phyloP scores from a whole-genome alignment of 768 basidiomycete genomes.

The Phaeotremella fagi region DNA sequence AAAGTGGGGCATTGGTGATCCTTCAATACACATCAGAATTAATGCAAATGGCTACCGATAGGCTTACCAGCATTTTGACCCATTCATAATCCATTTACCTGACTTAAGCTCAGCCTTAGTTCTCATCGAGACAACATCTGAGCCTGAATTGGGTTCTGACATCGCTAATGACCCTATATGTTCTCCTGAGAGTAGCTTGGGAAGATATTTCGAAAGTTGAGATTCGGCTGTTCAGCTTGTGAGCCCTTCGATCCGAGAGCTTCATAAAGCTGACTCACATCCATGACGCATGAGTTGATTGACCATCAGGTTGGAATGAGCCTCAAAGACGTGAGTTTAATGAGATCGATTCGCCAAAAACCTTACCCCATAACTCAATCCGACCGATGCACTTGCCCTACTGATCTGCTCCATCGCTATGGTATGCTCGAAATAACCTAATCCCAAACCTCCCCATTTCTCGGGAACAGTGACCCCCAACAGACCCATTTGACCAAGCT shows the following conservation, averaged over 20 bases:
- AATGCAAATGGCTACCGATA: background rate
- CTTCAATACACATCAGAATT: conserved; percentile 49
- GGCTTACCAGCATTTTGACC: conserved; percentile 85
- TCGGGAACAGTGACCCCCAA: conserved; percentile 63
- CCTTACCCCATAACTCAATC: conserved; percentile 53
- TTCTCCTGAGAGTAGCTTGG: conserved; percentile 67
- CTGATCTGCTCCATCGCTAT: conserved; percentile 78
- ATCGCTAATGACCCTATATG: conserved; percentile 85
- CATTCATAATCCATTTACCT: conserved; percentile 54
- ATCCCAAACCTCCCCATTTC: conserved; percentile 72
- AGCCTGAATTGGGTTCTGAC: conserved; percentile 87
- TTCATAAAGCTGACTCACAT: conserved; percentile 5
- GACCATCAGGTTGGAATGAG: conserved; percentile 43
- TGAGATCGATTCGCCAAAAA: background rate
- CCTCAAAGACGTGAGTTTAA: conserved; percentile 13
- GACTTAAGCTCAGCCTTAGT: conserved; percentile 69
- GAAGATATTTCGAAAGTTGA: conserved; percentile 80
- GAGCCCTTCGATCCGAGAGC: background rate
- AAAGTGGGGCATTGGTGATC: conserved; percentile 92
- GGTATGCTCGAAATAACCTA: conserved; percentile 82
- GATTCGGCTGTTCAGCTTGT: conserved; percentile 36
- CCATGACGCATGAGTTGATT: conserved; percentile 42
- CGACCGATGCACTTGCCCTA: conserved; percentile 82
- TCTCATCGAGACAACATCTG: conserved; percentile 93
- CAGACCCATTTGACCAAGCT: conserved; percentile 36